These are phyloP conservation scores for Boletus rubescentipes DNA, from an alignment of 768 basidiomycete genomes.

Conservation along the genomic window DNA sequence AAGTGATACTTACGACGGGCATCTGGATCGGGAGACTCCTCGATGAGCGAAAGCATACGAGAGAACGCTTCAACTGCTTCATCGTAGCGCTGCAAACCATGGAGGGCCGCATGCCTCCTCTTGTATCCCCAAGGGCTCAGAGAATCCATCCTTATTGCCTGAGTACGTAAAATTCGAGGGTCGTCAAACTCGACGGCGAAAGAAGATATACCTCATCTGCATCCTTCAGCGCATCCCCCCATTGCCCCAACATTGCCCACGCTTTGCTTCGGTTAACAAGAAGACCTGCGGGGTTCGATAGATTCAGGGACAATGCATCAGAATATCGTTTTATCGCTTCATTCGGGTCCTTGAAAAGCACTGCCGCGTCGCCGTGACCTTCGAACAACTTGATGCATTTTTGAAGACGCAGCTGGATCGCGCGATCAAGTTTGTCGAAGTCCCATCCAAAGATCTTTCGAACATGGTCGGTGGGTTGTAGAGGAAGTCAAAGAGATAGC, in stretches of 20 bases:
- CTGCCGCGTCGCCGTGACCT: not conserved
- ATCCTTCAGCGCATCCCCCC: constrained; percentile 12
- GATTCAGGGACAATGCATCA: not conserved
- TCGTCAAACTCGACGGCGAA: fast-evolving
- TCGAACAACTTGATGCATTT: not conserved
- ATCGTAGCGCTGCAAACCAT: not conserved
- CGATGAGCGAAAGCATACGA: not conserved
- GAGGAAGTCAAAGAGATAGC: too few species aligned
- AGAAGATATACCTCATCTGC: constrained; percentile 7
- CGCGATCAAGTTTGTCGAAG: too few species aligned
- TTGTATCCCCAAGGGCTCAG: not conserved
- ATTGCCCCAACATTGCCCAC: not conserved
- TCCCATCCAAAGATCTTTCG: too few species aligned
- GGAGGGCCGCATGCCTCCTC: not conserved
- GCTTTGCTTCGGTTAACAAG: constrained; percentile 8
- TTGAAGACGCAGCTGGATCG: too few species aligned
- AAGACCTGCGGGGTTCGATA: not conserved
- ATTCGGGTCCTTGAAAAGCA: not conserved
- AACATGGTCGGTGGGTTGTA: too few species aligned
- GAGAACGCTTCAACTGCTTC: not conserved
- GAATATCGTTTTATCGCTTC: constrained; percentile 5
- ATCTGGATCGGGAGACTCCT: not conserved
- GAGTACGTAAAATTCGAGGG: fast-evolving
- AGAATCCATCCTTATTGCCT: constrained; percentile 6
- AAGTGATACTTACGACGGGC: not conserved